These are phyloP conservation scores for Polysphondylium violaceum DNA, from an alignment of 78 protist genomes.

Conservation along the genomic window DNA sequence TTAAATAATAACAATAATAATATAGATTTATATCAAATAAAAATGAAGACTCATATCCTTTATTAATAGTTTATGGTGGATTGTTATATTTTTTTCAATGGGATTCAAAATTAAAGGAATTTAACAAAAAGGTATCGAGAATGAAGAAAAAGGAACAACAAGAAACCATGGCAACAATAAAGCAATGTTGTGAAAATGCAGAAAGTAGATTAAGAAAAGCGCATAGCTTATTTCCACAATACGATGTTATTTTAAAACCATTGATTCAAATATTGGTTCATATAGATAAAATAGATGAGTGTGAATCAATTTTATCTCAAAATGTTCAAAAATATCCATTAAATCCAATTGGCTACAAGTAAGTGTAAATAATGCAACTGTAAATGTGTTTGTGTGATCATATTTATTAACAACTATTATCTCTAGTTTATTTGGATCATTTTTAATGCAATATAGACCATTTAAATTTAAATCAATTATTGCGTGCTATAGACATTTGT, in stretches of 20 bases:
- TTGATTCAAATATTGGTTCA: neutral
- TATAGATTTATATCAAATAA: slow-evolving; percentile 9
- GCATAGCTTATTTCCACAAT: slow-evolving; percentile 1
- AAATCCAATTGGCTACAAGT: slow-evolving; percentile 35
- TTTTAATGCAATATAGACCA: slow-evolving; percentile 34
- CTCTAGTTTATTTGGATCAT: slow-evolving; percentile 32
- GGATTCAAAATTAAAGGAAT: neutral
- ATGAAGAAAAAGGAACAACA: neutral
- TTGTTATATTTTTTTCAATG: slow-evolving; percentile 11
- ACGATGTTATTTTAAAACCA: slow-evolving; percentile 18
- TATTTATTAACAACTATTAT: neutral
- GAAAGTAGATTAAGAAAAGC: slow-evolving; percentile 4
- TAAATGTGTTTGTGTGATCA: neutral
- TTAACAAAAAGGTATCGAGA: neutral
- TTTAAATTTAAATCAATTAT: neutral
- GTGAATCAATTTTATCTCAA: neutral
- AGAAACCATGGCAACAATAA: neutral
- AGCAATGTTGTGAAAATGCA: too few species aligned
- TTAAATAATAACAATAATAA: neutral
- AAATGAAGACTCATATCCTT: slow-evolving; percentile 10
- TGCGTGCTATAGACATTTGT: slow-evolving; percentile 16
- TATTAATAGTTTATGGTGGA: slow-evolving; percentile 25
- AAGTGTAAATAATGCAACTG: neutral
- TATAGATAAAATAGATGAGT: neutral
- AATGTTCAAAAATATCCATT: slow-evolving; percentile 4